Conservation (phyloP, 345 rosid species). For the Excoecaria cochinchinensis region DNA sequence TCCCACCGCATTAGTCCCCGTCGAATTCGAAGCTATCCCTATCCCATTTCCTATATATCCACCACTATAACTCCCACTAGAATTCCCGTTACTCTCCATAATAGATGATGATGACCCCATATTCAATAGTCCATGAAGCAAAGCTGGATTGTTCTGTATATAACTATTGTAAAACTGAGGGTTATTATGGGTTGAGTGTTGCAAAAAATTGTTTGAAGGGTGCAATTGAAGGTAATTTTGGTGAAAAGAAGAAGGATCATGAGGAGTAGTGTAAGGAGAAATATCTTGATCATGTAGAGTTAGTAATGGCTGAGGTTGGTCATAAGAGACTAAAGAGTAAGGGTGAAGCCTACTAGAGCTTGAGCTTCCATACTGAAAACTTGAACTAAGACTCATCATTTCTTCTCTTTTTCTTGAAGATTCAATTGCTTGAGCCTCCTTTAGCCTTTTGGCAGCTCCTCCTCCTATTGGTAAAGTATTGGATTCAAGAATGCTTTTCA, state of each 20-base stretch:
- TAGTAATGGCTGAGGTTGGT: slow-evolving; percentile 55
- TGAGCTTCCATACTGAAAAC: slow-evolving; percentile 51
- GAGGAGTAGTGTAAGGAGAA: slow-evolving; percentile 48
- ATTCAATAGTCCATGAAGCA: slow-evolving; percentile 68
- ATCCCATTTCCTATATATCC: slow-evolving; percentile 60
- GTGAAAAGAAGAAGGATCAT: slow-evolving; percentile 50
- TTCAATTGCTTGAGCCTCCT: slow-evolving; percentile 98
- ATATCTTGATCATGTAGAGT: slow-evolving; percentile 73
- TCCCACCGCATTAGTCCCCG: slow-evolving; percentile 40
- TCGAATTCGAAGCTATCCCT: slow-evolving; percentile 51
- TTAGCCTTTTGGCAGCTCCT: slow-evolving; percentile 90
- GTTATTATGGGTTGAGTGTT: slow-evolving; percentile 44
- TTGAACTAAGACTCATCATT: slow-evolving; percentile 77
- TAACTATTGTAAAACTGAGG: slow-evolving; percentile 67
- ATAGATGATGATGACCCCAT: slow-evolving; percentile 42
- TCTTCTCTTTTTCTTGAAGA: slow-evolving; percentile 78
- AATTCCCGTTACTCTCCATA: slow-evolving; percentile 38
- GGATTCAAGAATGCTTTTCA: slow-evolving; percentile 94
- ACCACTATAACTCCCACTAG: slow-evolving; percentile 46
- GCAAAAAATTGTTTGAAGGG: slow-evolving; percentile 44
- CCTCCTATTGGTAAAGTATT: slow-evolving; percentile 92
- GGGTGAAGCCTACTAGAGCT: slow-evolving; percentile 54
- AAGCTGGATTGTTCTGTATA: slow-evolving; percentile 60
- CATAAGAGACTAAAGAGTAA: slow-evolving; percentile 63
- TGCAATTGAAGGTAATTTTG: slow-evolving; percentile 68